These are phyloP conservation scores for Ceratocystis albifundus DNA, from an alignment of 2,329 filamentous ascomycete species.

Conservation along the genomic window DNA sequence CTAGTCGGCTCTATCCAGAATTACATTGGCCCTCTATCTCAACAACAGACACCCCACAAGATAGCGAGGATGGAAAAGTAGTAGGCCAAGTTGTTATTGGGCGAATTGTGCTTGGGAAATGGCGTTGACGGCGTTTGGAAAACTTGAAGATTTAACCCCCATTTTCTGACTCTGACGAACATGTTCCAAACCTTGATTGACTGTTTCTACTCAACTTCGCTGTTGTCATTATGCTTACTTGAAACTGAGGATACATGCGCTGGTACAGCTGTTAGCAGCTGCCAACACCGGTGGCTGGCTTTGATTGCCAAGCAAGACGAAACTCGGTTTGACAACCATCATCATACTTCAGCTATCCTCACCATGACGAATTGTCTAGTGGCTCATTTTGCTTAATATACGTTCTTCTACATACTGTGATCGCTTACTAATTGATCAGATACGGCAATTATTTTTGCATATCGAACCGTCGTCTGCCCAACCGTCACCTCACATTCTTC, in stretches of 20 bases:
- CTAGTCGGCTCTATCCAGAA: neutral
- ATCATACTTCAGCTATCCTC: neutral
- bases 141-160: neutral
- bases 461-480: neutral
- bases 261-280: neutral
- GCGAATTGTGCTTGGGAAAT: conserved; percentile 8
- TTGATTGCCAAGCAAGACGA: neutral
- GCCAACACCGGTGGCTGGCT: neutral
- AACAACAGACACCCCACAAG: neutral
- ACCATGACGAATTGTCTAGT: neutral
- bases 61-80: neutral
- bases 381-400: neutral
- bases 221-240: neutral
- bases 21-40: neutral
- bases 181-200: neutral
- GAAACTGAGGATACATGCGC: neutral
- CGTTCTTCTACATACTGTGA: neutral
- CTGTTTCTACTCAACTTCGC: neutral
- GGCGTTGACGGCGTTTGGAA: conserved; percentile 21
- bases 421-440: neutral
- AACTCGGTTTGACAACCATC: neutral
- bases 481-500: neutral
- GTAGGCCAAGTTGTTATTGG: neutral
- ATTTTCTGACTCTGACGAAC: conserved; percentile 14
- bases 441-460: neutral